Evolutionary conservation across 2,329 filamentous ascomycete species (phyloP), one percentile per base, ranked within the genome.

Genomic region (Calonectria pseudoturangicola): DNA sequence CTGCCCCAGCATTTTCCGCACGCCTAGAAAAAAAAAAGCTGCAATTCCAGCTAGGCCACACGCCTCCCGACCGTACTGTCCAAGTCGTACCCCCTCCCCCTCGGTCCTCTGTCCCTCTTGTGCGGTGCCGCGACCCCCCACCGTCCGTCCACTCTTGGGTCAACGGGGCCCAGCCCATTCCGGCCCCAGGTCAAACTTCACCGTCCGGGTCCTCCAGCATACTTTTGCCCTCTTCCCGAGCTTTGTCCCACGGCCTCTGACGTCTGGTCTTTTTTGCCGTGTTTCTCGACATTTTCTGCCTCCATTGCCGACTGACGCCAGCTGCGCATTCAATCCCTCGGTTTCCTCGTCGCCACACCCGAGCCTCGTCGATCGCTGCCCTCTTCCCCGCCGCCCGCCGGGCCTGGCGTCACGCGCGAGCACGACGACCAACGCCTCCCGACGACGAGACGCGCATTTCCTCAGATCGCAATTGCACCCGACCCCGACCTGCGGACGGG

Each of bases 111-210:
- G 36, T 41, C 54, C 54, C 54, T 60, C 54, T 70, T 51, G 33
- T 66, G 68, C 62, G 39, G 50, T 47, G 27, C 50, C 65, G 39
- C 50, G 41, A 51, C 69, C 50, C 54, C 63, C 69, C 69, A 63
- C 63, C 67, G 64, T 47, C 64, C 54, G 54, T 50, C 74, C 74
- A 72, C 73, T 72, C 75, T 76, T 68, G 39, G 70, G 68, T 73
- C 69, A 70, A 74, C 64, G 48, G 74, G 73, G 69, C 68, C 73
- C 73, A 79, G 76, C 74, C 76, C 71, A 75, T 78, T 79, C 75
- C 71, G 76, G 76, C 71, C 73, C 77, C 76, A 79, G 76, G 72
- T 74, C 76, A 79, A 78, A 79, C 74, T 79, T 76, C 77, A 79
- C 75, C 76, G 77, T 79, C 75, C 72, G 76, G 75, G 75, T 76